Evolutionary conservation across 2,329 filamentous ascomycete species (phyloP), one percentile per base, ranked within the genome.

Genomic region (Coniochaeta hoffmannii): DNA sequence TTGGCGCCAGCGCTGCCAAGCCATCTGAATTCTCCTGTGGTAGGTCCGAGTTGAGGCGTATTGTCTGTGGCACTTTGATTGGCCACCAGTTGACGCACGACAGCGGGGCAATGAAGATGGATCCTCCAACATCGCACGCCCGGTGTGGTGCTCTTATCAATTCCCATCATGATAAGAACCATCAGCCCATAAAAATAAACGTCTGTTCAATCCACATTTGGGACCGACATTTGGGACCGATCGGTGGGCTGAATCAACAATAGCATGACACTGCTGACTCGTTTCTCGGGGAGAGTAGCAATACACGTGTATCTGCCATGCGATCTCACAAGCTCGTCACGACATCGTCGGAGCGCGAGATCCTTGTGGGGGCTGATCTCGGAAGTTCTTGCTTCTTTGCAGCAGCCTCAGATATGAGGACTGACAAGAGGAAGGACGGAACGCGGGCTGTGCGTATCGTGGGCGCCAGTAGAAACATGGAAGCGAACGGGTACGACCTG

Each of bases 121-220:
- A 41, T 22, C 36, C 19, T 41, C 17, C 17, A 22, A 41, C 36
- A 41, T 41, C 36, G 36, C 36, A 41, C 36, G 36, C 36, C n/a
- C 36, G 22, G 17, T 22, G 36, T 10, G n/a, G 36, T 41, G 36
- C 17, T 41, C 36, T 41, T 41, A 41, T 41, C 36, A 41, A 41
- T n/a, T n/a, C n/a, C n/a, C n/a, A 17, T 41, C n/a, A 8, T 22
- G 36, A 41, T 41, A 41, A 41, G 36, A 5, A 22, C 17, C 36
- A 41, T 41, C 36, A 41, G 36, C 36, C 36, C 36, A 41, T 41
- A 41, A 41, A n/a, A 41, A 41, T 41, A 41, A 41, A 41, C 36
- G 22, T 19, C 12, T 19, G 36, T 41, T 22, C 10, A 10, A 32
- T n/a, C n/a, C n/a, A n/a, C n/a, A n/a, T n/a, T n/a, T n/a, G n/a